phyloP scores from a whole-genome alignment of 2,329 filamentous ascomycete genomes.

The Clarireedia homoeocarpa region DNA sequence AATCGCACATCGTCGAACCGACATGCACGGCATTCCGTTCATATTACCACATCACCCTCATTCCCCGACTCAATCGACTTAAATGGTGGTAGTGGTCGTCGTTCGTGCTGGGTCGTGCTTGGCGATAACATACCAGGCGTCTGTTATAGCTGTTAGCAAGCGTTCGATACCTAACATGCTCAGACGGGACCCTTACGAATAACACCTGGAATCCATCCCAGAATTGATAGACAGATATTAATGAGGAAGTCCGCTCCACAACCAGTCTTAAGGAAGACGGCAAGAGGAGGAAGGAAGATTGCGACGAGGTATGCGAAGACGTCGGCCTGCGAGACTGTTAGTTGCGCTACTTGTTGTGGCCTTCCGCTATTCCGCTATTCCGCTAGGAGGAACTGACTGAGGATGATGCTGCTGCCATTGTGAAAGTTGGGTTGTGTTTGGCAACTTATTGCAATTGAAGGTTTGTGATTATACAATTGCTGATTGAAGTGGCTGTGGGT shows the following conservation, averaged over 20 bases:
- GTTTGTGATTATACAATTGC: too few relatives aligned
- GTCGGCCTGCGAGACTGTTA: slow-evolving; percentile 15
- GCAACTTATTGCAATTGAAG: not conserved
- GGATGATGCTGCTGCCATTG: slow-evolving; percentile 4
- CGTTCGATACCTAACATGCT: not conserved
- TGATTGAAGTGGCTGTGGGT: too few relatives aligned
- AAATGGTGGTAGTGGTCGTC: not conserved
- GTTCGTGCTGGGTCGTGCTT: slow-evolving; percentile 21
- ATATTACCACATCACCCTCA: not conserved
- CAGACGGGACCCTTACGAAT: slow-evolving; percentile 20
- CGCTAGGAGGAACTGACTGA: not conserved
- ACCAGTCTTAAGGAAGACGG: slow-evolving; percentile 33
- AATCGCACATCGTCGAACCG: too few relatives aligned
- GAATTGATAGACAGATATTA: slow-evolving; percentile 32
- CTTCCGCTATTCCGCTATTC: not conserved
- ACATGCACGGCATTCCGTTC: too few relatives aligned
- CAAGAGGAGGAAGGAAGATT: slow-evolving; percentile 23
- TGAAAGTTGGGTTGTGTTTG: not conserved
- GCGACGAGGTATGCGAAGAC: slow-evolving; percentile 25
- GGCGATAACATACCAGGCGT: slow-evolving; percentile 26
- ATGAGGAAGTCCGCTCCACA: slow-evolving; percentile 34
- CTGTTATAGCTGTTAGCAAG: slow-evolving; percentile 10
- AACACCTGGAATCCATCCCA: slow-evolving; percentile 31
- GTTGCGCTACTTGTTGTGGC: not conserved
- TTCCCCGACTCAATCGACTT: not conserved